phyloP scores from a whole-genome alignment of 2,329 filamentous ascomycete species.

The Microcyclospora tardicrescens region DNA sequence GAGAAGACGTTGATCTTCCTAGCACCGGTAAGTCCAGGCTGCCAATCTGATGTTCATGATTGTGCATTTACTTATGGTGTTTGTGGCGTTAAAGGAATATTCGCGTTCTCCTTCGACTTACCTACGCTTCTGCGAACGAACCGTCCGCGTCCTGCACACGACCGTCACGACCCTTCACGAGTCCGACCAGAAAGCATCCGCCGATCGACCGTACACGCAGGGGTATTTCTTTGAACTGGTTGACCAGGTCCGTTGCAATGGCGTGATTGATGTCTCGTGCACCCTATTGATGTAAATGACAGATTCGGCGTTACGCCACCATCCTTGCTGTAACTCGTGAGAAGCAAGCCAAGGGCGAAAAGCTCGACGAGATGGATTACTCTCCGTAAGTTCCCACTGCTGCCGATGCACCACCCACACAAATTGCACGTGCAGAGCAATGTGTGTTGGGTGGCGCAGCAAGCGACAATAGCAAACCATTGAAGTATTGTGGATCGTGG shows the following conservation, averaged over 20 bases:
- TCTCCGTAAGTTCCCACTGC: constrained; percentile 26
- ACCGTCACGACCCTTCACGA: constrained; percentile 78
- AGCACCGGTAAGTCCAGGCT: constrained; percentile 68
- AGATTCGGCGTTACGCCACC: constrained; percentile 71
- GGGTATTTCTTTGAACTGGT: constrained; percentile 95
- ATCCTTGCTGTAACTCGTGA: constrained; percentile 67
- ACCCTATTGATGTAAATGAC: constrained; percentile 15
- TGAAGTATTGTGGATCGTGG: not conserved
- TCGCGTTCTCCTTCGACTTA: constrained; percentile 58
- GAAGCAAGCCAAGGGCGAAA: constrained; percentile 45
- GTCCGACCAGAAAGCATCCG: constrained; percentile 69
- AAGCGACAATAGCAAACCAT: not conserved
- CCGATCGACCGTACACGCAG: constrained; percentile 85
- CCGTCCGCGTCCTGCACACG: constrained; percentile 78
- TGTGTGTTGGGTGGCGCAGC: not conserved
- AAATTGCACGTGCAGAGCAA: too few species aligned
- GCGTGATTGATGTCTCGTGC: too few species aligned
- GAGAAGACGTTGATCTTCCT: constrained; percentile 88
- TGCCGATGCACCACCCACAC: too few species aligned
- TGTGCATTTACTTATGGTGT: constrained; percentile 56
- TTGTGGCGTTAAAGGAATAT: constrained; percentile 55
- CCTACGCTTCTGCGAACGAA: constrained; percentile 78
- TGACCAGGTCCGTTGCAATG: constrained; percentile 47
- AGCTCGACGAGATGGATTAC: constrained; percentile 39
- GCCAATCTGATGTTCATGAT: constrained; percentile 36